Base-by-base conservation (phyloP, 2,329 filamentous ascomycete genomes). In the Epichloe hybrida region DNA sequence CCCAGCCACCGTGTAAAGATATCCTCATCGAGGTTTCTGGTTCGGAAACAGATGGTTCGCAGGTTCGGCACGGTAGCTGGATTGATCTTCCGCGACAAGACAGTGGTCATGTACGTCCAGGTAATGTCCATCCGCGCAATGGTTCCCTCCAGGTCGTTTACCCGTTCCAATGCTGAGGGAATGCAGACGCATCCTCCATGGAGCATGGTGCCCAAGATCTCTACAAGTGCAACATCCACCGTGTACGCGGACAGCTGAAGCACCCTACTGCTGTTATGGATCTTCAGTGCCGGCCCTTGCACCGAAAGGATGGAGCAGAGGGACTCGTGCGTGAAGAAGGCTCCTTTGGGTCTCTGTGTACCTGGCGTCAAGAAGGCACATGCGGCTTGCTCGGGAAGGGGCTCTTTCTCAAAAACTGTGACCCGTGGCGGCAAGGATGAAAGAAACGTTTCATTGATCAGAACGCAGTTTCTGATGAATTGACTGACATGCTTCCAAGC, bases 301-400 rank as follows among this genome's bases (percentile, higher is more conserved):
- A 72, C 70, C 3, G 72, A 58, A 45, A 79, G 73, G 0, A 72
- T 70, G 0, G 79, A 77, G 1, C 76, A 76, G 1, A 84, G 68
- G 1, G 78, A 73, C 0, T 67, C 67, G 57, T 86, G 83, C 7
- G 76, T 77, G 53, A 84, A 77, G 17, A 82, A 76, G 12, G 81
- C 76, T 1, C 79, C 81, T 52, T 80, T 79, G 0, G 78, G 76
- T 43, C 50, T 55, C 48, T 71, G 73, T 46, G 73, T 74, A 6
- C 61, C 61, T 0, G 76, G 77, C 0, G 77, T 76, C 54, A 84
- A 80, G 4, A 86, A 73, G 3, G 81, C 70, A 58, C 81, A 84
- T 0, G 81, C 80, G 2, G 72, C 69, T 23, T 76, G 72, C 21
- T 73, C 66, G 0, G 72, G 67, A 0, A 65, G 59, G 0, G 69